Conservation (phyloP, 805 yeast species). For the Yarrowia porcina region DNA sequence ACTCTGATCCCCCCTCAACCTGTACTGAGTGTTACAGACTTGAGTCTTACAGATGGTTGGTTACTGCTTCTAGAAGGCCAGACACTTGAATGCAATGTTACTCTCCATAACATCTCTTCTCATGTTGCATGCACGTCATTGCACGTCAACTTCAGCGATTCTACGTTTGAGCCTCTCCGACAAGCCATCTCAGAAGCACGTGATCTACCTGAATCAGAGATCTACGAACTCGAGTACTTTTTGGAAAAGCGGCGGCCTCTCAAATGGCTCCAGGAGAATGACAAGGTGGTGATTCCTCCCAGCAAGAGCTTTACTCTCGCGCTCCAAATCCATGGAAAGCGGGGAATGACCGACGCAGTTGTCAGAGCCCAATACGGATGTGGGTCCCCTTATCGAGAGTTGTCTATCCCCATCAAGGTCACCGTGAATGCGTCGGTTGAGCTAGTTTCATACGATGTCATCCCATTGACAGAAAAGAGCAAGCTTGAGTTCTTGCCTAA, state of each 20-base stretch:
- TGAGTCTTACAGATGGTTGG: slow-evolving; percentile 60
- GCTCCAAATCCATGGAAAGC: slow-evolving; percentile 64
- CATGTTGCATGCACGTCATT: slow-evolving; percentile 53
- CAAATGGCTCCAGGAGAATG: slow-evolving; percentile 37
- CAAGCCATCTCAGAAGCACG: slow-evolving; percentile 48
- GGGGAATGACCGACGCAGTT: slow-evolving; percentile 65
- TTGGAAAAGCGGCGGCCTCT: slow-evolving; percentile 58
- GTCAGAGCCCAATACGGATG: slow-evolving; percentile 64
- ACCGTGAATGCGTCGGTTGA: slow-evolving; percentile 73
- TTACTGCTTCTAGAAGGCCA: slow-evolving; percentile 81
- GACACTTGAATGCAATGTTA: slow-evolving; percentile 47
- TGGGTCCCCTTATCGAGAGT: slow-evolving; percentile 46
- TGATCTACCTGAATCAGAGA: slow-evolving; percentile 54
- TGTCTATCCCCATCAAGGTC: slow-evolving; percentile 65
- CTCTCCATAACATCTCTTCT: slow-evolving; percentile 54
- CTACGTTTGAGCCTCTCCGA: slow-evolving; percentile 63
- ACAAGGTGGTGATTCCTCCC: slow-evolving; percentile 34
- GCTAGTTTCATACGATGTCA: slow-evolving; percentile 68
- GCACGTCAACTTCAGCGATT: slow-evolving; percentile 64
- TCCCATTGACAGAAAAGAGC: slow-evolving; percentile 40
- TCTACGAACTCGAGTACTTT: slow-evolving; percentile 72
- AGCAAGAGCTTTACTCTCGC: slow-evolving; percentile 46
- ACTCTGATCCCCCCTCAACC: slow-evolving; percentile 56
- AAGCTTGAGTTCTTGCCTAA: background rate
- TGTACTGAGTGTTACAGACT: slow-evolving; percentile 48